Conservation (phyloP, 2,329 filamentous ascomycete species). For the Chaetomiaceae sp. region DNA sequence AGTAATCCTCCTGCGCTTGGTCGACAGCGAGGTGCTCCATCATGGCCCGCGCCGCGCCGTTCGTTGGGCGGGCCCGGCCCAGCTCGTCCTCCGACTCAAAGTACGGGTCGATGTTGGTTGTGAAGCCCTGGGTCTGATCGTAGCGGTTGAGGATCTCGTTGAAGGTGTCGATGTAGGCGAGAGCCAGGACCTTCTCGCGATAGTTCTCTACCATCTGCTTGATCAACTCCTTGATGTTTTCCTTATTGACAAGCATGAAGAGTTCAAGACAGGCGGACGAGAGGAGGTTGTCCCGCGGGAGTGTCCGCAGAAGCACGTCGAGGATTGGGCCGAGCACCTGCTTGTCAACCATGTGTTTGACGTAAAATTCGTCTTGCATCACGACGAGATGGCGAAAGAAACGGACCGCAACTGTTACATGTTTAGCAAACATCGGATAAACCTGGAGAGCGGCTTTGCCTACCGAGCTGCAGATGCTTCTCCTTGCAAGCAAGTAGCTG, state of each 20-base stretch:
- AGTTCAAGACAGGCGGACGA: constrained; percentile 92
- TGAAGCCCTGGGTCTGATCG: constrained; percentile 70
- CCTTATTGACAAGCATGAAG: constrained; percentile 83
- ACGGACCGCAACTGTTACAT: constrained; percentile 69
- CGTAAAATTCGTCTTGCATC: constrained; percentile 87
- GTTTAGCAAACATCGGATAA: constrained; percentile 9
- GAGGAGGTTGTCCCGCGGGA: constrained; percentile 88
- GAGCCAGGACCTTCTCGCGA: constrained; percentile 67
- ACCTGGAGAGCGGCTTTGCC: constrained; percentile 34
- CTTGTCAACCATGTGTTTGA: constrained; percentile 76
- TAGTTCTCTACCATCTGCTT: constrained; percentile 81
- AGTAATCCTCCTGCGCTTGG: constrained; percentile 85
- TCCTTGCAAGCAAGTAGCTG: constrained; percentile 79
- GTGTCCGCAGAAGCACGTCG: constrained; percentile 75
- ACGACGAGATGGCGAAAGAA: constrained; percentile 86
- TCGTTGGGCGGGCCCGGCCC: constrained; percentile 37
- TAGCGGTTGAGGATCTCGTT: constrained; percentile 69
- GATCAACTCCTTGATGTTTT: constrained; percentile 75
- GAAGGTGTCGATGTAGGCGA: constrained; percentile 85
- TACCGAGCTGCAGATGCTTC: constrained; percentile 88
- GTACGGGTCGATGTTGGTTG: constrained; percentile 58
- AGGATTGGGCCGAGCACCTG: constrained; percentile 79
- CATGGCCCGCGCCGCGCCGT: constrained; percentile 49
- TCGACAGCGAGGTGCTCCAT: constrained; percentile 73
- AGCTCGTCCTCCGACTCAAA: constrained; percentile 66